Evolutionary conservation across 2,329 filamentous ascomycete genomes (phyloP).

Genomic region (Diplodia seriata): DNA sequence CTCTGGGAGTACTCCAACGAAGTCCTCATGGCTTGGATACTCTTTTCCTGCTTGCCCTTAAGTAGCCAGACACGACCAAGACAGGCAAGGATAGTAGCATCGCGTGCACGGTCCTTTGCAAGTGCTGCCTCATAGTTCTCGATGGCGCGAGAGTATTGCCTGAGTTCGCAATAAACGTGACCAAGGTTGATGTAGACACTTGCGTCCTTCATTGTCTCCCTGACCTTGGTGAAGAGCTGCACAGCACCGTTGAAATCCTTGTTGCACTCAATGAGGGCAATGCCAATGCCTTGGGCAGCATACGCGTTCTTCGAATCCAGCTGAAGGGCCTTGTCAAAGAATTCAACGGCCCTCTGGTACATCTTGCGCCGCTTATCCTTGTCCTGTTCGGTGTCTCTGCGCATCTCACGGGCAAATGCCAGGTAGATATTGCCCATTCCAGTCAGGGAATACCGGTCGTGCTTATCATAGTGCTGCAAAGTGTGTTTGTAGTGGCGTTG

Average conservation of each 20-base stretch:
- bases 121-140: conserved; percentile 92
- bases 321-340: conserved; percentile 96
- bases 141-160: conserved; percentile 89
- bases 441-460: conserved; percentile 94
- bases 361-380: conserved; percentile 87
- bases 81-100: conserved; percentile 81
- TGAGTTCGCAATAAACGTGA: conserved; percentile 88
- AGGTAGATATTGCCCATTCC: conserved; percentile 98
- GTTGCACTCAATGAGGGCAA: conserved; percentile 91
- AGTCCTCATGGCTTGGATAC: conserved; percentile 66
- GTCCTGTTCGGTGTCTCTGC: conserved; percentile 84
- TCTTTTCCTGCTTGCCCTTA: conserved; percentile 74
- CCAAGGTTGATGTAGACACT: conserved; percentile 93
- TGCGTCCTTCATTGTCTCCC: conserved; percentile 86
- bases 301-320: conserved; percentile 96
- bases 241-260: conserved; percentile 85
- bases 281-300: conserved; percentile 93
- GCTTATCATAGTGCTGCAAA: conserved; percentile 91
- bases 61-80: conserved; percentile 87
- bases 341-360: conserved; percentile 93
- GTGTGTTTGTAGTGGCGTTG: conserved; percentile 97
- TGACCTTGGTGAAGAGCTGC: conserved; percentile 86
- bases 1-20: conserved; percentile 68
- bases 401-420: conserved; percentile 89
- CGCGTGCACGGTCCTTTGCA: conserved; percentile 77